These are phyloP conservation scores for Bipolaris victoriae DNA, from an alignment of 2,329 filamentous ascomycete genomes.

Conservation along the genomic window DNA sequence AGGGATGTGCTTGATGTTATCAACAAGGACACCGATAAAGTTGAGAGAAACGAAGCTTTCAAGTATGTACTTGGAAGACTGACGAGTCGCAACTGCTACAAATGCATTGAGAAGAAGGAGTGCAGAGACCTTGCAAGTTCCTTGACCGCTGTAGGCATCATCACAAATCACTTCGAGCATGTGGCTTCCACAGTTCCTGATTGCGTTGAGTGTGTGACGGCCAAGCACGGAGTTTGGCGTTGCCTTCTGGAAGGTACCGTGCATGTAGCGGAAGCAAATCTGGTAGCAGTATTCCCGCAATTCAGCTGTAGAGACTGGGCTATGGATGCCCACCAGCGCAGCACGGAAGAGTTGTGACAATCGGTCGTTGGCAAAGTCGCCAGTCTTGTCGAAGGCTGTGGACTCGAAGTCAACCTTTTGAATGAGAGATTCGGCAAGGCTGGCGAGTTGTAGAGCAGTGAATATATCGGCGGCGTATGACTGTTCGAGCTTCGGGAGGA, in stretches of 20 bases:
- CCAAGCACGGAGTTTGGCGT: slow-evolving; percentile 40
- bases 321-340: slow-evolving; percentile 78
- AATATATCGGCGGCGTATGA: slow-evolving; percentile 71
- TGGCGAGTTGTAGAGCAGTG: slow-evolving; percentile 77
- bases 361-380: slow-evolving; percentile 84
- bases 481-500: slow-evolving; percentile 84
- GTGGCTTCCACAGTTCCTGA: slow-evolving; percentile 80
- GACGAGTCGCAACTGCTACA: slow-evolving; percentile 73
- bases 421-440: slow-evolving; percentile 74
- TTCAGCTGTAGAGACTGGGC: slow-evolving; percentile 71
- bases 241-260: slow-evolving; percentile 64
- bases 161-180: slow-evolving; percentile 89
- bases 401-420: slow-evolving; percentile 70
- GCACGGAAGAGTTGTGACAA: slow-evolving; percentile 91
- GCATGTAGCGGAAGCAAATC: slow-evolving; percentile 86
- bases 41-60: slow-evolving; percentile 84
- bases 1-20: slow-evolving; percentile 80
- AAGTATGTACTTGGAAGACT: slow-evolving; percentile 75
- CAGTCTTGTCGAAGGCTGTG: slow-evolving; percentile 54
- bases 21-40: slow-evolving; percentile 87
- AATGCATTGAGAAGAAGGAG: slow-evolving; percentile 82
- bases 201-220: slow-evolving; percentile 67
- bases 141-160: slow-evolving; percentile 85
- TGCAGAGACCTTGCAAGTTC: slow-evolving; percentile 81
- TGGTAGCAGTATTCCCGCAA: slow-evolving; percentile 88